Evolutionary conservation across 2,329 filamentous ascomycete genomes (phyloP), one percentile per base, ranked within the genome.

Genomic region (Alternaria consortialis): DNA sequence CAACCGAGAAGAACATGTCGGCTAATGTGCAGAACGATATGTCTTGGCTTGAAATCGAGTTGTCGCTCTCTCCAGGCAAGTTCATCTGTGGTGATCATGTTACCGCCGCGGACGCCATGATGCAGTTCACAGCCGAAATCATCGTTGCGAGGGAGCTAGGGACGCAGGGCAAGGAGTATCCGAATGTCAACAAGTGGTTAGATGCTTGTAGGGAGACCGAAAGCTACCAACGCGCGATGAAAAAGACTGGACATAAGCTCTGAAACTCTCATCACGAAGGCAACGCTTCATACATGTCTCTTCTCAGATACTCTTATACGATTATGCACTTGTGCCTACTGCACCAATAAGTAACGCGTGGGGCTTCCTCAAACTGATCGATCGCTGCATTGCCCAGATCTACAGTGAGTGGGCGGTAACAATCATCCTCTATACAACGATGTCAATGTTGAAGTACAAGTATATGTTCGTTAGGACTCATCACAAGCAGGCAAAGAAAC

Each of bases 11-110:
- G 25, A 73, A 74, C 0, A 62, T 83, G 64, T 72, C 77, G 11
- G 69, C 65, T n/a, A 84, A 84, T 57, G 77, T 84, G 2, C 70
- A 77, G 20, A 82, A 80, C 37, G 80, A 84, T 60, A 63, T 85
- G 36, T 76, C 82, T 44, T 83, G 79, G 76, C 69, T 84, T 25
- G 80, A 84, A 42, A 60, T 60, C 1, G 79, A 83, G 62, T 67
- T 84, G 39, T 71, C 73, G 8, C 74, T 78, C 58, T 78, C 74
- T n/a, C 59, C 58, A 3, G 78, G 76, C 3, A 72, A 71, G 51
- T 84, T 81, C 52, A 46, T 84, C 23, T 73, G 80, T 9, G 82
- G 82, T 1, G 76, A 82, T 12, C 57, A 74, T 5, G 67, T 82
- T 6, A 81, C 79, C 1, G 79, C 76, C 7, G 82, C 81, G 36